Evolutionary conservation across 371 early-diverging fungal genomes (phyloP).

Genomic region (Mycotypha africana): DNA sequence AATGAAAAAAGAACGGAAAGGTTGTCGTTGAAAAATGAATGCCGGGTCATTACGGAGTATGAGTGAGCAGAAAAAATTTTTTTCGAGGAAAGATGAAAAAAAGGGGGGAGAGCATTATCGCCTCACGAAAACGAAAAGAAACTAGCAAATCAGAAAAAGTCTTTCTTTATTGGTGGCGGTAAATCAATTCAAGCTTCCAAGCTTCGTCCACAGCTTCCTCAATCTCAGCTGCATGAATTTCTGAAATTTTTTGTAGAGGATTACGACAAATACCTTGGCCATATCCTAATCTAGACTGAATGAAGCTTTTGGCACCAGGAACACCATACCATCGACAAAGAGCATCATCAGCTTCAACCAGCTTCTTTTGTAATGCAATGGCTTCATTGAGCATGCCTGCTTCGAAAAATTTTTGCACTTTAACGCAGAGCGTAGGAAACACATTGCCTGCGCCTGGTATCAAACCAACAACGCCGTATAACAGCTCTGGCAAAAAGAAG

Average conservation of each 20-base stretch:
- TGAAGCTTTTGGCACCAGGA: constrained; percentile 35
- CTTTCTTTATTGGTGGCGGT: no score
- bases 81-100: no score
- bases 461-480: constrained; percentile 36
- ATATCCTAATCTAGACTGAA: constrained; percentile 25
- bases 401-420: constrained; percentile 28
- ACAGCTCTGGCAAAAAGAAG: constrained; percentile 37
- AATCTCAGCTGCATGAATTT: constrained; percentile 11
- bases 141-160: no score
- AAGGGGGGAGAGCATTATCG: no score
- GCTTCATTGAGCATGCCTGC: constrained; percentile 27
- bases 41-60: no score
- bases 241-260: constrained; percentile 21
- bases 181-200: constrained; percentile 11
- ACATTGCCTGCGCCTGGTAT: constrained; percentile 42
- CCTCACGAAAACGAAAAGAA: no score
- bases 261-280: constrained; percentile 31
- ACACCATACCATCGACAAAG: constrained; percentile 39
- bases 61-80: no score
- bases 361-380: constrained; percentile 23
- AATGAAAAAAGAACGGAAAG: neutral
- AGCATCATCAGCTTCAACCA: constrained; percentile 43
- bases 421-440: constrained; percentile 30
- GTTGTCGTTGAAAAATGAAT: no score
- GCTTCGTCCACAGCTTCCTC: constrained; percentile 18